phyloP scores from a whole-genome alignment of 805 yeast genomes.

The Metschnikowia lochheadii region DNA sequence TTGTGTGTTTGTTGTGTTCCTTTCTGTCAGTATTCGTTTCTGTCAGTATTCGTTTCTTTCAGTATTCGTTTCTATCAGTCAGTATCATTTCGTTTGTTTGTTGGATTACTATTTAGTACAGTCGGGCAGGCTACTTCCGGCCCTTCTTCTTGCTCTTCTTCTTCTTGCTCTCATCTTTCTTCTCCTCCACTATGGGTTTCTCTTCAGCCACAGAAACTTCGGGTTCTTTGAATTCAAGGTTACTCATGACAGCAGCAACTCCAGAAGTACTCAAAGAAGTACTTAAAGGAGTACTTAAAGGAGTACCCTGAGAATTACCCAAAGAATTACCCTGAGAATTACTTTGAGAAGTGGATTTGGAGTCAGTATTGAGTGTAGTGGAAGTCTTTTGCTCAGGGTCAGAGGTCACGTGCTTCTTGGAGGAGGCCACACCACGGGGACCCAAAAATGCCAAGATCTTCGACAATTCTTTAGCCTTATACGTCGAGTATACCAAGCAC shows the following conservation, averaged over 20 bases:
- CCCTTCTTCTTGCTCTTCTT: slow-evolving; percentile 34
- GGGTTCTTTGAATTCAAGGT: slow-evolving; percentile 27
- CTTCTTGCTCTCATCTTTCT: slow-evolving; percentile 30
- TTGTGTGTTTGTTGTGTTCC: no score
- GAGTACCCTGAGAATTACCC: no score
- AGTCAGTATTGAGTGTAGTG: no score
- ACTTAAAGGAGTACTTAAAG: no score
- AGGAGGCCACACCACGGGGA: slow-evolving; percentile 50
- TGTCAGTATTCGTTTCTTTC: no score
- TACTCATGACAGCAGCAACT: slow-evolving; percentile 40
- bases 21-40: no score
- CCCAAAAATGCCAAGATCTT: slow-evolving; percentile 71
- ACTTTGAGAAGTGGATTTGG: no score
- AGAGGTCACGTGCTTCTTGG: background rate
- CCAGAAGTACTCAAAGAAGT: no score
- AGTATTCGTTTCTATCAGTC: no score
- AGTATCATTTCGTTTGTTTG: no score
- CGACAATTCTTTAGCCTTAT: slow-evolving; percentile 67
- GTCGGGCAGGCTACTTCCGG: background rate
- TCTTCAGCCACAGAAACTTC: slow-evolving; percentile 7
- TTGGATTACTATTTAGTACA: background rate
- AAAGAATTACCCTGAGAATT: no score
- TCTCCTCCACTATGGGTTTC: slow-evolving; percentile 19
- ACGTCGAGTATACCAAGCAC: slow-evolving; percentile 53
- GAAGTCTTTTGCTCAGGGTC: no score